Evolutionary conservation across 2,329 filamentous ascomycete genomes (phyloP), one percentile per base, ranked within the genome.

Genomic region (Didymella arachidicola): DNA sequence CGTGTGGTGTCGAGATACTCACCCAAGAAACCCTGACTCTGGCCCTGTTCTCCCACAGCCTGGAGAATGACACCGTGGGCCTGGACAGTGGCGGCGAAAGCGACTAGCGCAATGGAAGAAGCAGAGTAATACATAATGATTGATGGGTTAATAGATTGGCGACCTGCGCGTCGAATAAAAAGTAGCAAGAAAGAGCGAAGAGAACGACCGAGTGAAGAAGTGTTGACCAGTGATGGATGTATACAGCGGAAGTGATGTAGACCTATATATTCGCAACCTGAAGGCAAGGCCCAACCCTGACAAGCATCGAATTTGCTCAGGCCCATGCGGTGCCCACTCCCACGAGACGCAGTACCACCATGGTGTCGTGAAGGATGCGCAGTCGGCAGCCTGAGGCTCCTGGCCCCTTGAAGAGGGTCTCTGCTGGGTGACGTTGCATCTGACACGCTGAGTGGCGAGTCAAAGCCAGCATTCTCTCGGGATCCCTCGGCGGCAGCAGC

Each of bases 21-120:
- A 70, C 66, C 69, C 32, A 71, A 54, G 64, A 76, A 76, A 29
- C 73, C 73, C 61, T 74, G 73, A 53, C 72, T 73, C 42, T 57
- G 43, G 16, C 71, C 73, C 18, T 44, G 47, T 42, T 74, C 67
- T 22, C 73, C 73, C 19, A 71, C 65, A 11, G 71, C 73, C 0
- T 62, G 57, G 19, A 74, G 60, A 47, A 76, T 70, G 48, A 66
- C 72, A 14, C 72, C 72, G 55, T 76, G 73, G 18, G 71, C 70
- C 44, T 71, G 65, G 7, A 71, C 72, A 29, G 65, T 68, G 44
- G 71, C 64, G 29, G 69, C 45, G 41, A 73, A 48, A 43, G 73
- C 72, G 63, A 67, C 68, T 36, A 76, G 65, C 62, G 73, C 72
- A 45, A 75, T 51, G 29, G 66, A 39, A 47, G 68, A 68, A 51